These are phyloP conservation scores for Coprinellus micaceus DNA, from an alignment of 768 basidiomycete genomes.

Conservation along the genomic window DNA sequence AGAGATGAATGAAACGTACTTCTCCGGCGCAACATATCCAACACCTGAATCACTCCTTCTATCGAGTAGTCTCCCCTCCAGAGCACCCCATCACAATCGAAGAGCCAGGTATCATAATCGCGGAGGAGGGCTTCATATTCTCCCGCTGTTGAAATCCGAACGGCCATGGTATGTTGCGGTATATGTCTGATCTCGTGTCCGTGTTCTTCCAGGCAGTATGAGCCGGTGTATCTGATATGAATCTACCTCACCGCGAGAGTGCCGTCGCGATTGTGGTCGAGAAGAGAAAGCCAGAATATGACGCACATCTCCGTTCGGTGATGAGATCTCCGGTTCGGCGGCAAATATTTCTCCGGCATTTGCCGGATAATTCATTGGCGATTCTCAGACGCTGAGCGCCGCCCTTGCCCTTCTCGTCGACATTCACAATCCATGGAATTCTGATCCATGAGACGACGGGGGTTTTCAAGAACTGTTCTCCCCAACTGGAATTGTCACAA, in stretches of 20 bases:
- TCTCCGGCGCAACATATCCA: slow-evolving; percentile 64
- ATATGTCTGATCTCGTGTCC: background rate
- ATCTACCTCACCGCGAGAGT: too few species aligned
- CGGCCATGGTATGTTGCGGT: slow-evolving; percentile 24
- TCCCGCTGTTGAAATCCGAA: slow-evolving; percentile 35
- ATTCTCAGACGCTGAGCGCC: too few species aligned
- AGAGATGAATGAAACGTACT: slow-evolving; percentile 45
- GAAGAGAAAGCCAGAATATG: too few species aligned
- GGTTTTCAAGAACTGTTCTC: background rate
- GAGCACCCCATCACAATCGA: slow-evolving; percentile 94
- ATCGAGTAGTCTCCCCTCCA: slow-evolving; percentile 83
- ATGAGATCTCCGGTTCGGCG: too few species aligned
- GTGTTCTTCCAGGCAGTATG: too few species aligned
- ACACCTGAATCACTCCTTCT: slow-evolving; percentile 73
- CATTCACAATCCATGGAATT: background rate
- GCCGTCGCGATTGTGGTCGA: too few species aligned
- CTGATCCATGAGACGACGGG: background rate
- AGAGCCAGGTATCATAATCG: slow-evolving; percentile 90
- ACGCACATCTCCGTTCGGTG: too few species aligned
- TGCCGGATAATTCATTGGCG: too few species aligned
- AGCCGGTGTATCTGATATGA: too few species aligned
- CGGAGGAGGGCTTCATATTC: slow-evolving; percentile 50
- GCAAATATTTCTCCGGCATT: too few species aligned
- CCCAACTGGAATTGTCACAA: background rate
- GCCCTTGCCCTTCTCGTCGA: too few species aligned